Evolutionary conservation across 306 rosid species (phyloP), one percentile per base, ranked within the genome.

Genomic region (Geum urbanum): DNA sequence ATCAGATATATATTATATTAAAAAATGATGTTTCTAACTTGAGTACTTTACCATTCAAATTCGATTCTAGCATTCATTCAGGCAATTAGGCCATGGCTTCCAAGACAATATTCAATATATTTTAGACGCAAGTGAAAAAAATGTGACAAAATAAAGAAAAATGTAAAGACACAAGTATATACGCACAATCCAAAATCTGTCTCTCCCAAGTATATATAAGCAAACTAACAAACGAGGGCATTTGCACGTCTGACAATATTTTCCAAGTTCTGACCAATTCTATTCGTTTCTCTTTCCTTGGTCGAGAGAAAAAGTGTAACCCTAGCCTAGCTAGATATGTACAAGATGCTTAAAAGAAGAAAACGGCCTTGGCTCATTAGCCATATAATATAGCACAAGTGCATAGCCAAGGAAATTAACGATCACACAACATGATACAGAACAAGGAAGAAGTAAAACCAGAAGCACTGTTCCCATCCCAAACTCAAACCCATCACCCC

Each of bases 391-490:
- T 5, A 16, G 6, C 54, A 4, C 7, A 19, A 11, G 7, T n/a
- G 13, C 59, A 19, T 8, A 24, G 24, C n/a, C 39, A 55, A 22
- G 61, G 27, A 24, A 24, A 55, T 22, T 4, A 32, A 32, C 37
- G 37, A 32, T 82, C 55, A 82, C 71, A 82, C 32, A 47, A 83
- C 63, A 62, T 66, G 54, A 63, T 39, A 82, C 15, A 85, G 78
- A 44, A 82, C 4, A 65, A 80, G 65, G 75, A 82, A 85, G 58
- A 82, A 82, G 83, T 47, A 82, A 22, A 45, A 70, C 4, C 3
- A 84, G 55, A 52, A 82, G 51, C 9, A 80, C 32, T 12, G 78
- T 51, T 45, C 80, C 82, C 51, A 72, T 22, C 43, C 84, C 88
- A 54, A 81, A 53, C 11, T 72, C 77, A 15, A 74, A 59, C 22